These are phyloP conservation scores for Citrus maxima DNA, from an alignment of 345 rosid genomes.

Conservation along the genomic window DNA sequence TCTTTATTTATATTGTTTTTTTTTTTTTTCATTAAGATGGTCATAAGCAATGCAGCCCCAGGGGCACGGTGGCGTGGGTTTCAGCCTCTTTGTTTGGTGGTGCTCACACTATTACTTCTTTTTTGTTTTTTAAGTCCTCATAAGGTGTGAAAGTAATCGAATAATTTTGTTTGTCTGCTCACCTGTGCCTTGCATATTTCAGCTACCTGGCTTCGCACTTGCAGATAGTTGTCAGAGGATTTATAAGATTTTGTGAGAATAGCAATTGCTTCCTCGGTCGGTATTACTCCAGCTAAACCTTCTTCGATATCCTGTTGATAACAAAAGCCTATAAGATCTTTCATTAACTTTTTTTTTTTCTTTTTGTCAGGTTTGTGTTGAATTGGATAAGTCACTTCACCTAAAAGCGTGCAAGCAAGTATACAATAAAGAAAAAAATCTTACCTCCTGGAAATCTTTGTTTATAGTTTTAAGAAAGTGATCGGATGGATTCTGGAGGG, in stretches of 20 bases:
- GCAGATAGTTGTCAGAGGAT: slow-evolving; percentile 28
- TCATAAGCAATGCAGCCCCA: background rate
- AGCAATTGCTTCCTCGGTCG: slow-evolving; percentile 41
- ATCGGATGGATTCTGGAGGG: slow-evolving; percentile 43
- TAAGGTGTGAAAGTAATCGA: background rate
- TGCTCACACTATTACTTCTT: background rate
- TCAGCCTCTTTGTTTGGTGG: background rate
- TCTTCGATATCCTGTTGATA: slow-evolving; percentile 39
- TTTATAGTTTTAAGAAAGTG: slow-evolving; percentile 47
- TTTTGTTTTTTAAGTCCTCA: too few relatives aligned
- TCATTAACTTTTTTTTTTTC: background rate
- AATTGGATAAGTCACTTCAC: too few relatives aligned
- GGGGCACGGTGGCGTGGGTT: too few relatives aligned
- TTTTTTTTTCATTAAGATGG: background rate
- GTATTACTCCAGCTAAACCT: slow-evolving; percentile 19
- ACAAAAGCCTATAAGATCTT: background rate
- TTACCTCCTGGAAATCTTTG: slow-evolving; percentile 44
- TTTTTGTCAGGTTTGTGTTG: background rate
- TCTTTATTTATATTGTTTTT: too few relatives aligned
- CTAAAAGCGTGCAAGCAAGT: background rate
- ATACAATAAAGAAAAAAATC: background rate
- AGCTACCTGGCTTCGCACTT: slow-evolving; percentile 26
- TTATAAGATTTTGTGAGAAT: slow-evolving; percentile 34
- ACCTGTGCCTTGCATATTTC: slow-evolving; percentile 31
- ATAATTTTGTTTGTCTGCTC: background rate